Evolutionary conservation across 2,329 filamentous ascomycete species (phyloP).

Genomic region (Reticulascus tulasneorum): DNA sequence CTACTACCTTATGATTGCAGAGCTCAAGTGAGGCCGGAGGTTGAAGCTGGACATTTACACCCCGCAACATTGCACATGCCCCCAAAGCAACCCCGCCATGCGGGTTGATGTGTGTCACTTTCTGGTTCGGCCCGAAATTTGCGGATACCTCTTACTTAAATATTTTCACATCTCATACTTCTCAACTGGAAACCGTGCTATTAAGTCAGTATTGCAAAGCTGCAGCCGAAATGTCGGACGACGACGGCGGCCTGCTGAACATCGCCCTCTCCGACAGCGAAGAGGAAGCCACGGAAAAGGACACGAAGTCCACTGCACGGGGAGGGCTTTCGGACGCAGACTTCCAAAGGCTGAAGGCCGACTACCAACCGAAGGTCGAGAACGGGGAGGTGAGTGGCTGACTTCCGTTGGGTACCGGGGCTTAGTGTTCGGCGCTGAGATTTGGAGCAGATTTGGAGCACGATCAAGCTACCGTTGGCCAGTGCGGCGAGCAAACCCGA

Average conservation of each 20-base stretch:
- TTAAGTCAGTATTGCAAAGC: too few species aligned
- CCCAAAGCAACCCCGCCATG: constrained; percentile 12
- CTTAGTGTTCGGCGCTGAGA: not conserved
- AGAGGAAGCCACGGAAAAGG: too few species aligned
- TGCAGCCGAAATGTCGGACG: constrained; percentile 11
- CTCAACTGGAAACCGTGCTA: not conserved
- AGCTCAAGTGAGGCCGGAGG: not conserved
- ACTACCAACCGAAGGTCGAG: constrained; percentile 46
- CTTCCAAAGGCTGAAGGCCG: constrained; percentile 41
- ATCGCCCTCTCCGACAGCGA: constrained; percentile 29
- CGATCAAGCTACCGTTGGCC: constrained; percentile 36
- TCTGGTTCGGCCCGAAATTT: not conserved
- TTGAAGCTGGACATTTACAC: not conserved
- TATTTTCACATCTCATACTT: not conserved
- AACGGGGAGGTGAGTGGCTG: constrained; percentile 46
- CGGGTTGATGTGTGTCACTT: constrained; percentile 7
- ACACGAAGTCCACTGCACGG: not conserved
- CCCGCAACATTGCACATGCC: constrained; percentile 3
- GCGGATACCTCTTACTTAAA: not conserved
- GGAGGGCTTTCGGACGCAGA: constrained; percentile 19
- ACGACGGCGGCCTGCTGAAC: constrained; percentile 27
- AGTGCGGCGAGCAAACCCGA: constrained; percentile 38
- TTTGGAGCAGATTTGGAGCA: constrained; percentile 42
- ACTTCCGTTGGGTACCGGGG: not conserved
- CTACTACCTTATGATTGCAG: not conserved